phyloP scores from a whole-genome alignment of 192 early-diverging fungal species.

The Coemansia sp. region DNA sequence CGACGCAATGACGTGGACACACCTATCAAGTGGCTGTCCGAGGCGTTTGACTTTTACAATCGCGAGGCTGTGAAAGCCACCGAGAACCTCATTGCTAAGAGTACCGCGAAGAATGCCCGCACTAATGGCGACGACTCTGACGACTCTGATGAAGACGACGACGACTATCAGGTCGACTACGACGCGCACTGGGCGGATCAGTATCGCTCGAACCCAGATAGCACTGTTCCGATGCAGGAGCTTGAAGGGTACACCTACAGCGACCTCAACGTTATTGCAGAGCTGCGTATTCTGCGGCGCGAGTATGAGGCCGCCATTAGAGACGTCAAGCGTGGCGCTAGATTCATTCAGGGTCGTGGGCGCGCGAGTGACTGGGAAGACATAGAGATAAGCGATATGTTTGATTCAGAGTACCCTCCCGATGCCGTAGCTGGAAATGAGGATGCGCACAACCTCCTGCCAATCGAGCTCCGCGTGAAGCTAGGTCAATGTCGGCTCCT shows the following conservation, averaged over 20 bases:
- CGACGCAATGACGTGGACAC: conserved; percentile 44
- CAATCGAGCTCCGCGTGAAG: conserved; percentile 85
- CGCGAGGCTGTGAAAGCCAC: conserved; percentile 64
- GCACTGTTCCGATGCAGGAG: conserved; percentile 52
- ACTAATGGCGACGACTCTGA: background rate
- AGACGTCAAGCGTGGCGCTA: conserved; percentile 71
- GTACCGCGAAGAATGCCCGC: conserved; percentile 14
- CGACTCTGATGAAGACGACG: conserved; percentile 2
- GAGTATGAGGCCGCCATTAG: conserved; percentile 77
- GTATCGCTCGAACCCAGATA: conserved; percentile 21
- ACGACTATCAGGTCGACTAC: conserved; percentile 9
- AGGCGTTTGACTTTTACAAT: conserved; percentile 57
- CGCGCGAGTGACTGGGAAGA: conserved; percentile 66
- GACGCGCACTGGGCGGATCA: conserved; percentile 45
- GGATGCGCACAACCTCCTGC: conserved; percentile 56
- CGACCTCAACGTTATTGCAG: conserved; percentile 86
- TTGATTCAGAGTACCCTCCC: conserved; percentile 66
- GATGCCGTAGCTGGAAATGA: conserved; percentile 29
- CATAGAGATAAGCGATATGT: conserved; percentile 55
- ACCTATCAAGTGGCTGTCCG: conserved; percentile 43
- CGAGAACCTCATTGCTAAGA: conserved; percentile 60
- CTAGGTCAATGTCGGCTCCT: conserved; percentile 80
- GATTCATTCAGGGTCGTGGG: conserved; percentile 72
- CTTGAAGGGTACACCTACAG: conserved; percentile 69
- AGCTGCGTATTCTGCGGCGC: conserved; percentile 79